Evolutionary conservation across 495 filamentous ascomycete genomes (phyloP), one percentile per base, ranked within the genome.

Genomic region (Neurospora discreta): DNA sequence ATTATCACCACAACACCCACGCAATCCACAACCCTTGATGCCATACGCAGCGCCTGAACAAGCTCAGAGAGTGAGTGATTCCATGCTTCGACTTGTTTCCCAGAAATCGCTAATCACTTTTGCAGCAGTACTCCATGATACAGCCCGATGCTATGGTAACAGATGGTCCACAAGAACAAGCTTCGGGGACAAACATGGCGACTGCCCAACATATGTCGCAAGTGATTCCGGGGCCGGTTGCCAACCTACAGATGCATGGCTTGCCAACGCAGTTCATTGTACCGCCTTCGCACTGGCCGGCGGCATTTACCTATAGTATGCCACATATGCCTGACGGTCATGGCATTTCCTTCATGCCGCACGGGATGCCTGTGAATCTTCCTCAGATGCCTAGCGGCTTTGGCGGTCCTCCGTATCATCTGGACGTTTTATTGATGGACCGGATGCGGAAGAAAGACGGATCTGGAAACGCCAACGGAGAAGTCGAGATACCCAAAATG

Each of bases 401-500:
- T 65, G 52, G 52, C 52, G 52, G 52, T 65, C 52, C 52, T 65
- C 52, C 52, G 13, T 65, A 65, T 65, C 52, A 65, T 15, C 52
- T 65, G 15, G 52, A 65, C 23, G 52, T 65, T 26, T 33, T 65
- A 5, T 15, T 65, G 26, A 65, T 65, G 52, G 52, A 65, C 52
- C 16, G 52, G 52, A 65, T 65, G 52, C 52, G 52, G 26, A 65
- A 65, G 52, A 65, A 65, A 36, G 52, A 65, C 15, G 52, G 52
- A 7, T 26, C 52, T 65, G 52, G 26, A 65, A 65, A 65, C 26
- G 52, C 26, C 30, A 65, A 65, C 26, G 52, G 52, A 65, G 52
- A 65, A 5, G 52, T 65, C 26, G 52, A 65, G 26, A 65, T 65
- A 2, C 52, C 87, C 71, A 98, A 98, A 81, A 97, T 94, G 20